Conservation (phyloP, 2,329 filamentous ascomycete species). For the Colletotrichum trifolii region DNA sequence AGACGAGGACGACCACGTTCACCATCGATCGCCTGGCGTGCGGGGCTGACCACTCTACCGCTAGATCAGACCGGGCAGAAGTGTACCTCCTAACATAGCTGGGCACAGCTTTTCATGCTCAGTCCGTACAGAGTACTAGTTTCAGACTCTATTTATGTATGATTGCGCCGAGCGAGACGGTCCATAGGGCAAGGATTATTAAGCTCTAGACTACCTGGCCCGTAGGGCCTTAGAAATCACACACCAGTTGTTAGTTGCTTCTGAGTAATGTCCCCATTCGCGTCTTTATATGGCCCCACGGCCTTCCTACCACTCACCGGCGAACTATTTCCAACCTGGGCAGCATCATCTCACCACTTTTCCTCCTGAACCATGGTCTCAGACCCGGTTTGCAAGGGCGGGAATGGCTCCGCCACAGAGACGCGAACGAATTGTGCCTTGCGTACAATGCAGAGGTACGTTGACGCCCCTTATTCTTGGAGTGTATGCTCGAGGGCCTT, state of each 20-base stretch:
- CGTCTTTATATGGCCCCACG: conserved; percentile 1
- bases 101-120: too few species aligned
- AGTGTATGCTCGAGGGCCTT: too few species aligned
- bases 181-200: background rate
- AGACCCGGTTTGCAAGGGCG: background rate
- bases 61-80: too few species aligned
- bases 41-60: too few species aligned
- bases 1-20: too few species aligned
- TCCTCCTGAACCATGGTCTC: conserved; percentile 6
- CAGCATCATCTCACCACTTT: background rate
- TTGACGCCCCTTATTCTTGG: background rate
- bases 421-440: conserved; percentile 20
- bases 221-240: background rate
- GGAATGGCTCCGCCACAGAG: conserved; percentile 25
- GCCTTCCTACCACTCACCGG: background rate
- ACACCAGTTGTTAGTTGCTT: background rate
- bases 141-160: background rate
- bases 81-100: too few species aligned
- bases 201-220: background rate
- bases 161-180: too few species aligned
- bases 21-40: too few species aligned
- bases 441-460: conserved; percentile 20
- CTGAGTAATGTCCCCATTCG: conserved; percentile 10
- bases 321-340: conserved; percentile 22
- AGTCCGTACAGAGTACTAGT: too few species aligned